A percentile compares a stretch with the other conserved stretches of the same genome.
These are phyloP conservation scores for Oryza brachyantha DNA, from an alignment of 176 grass and related monocot species.

Conservation along the genomic window DNA sequence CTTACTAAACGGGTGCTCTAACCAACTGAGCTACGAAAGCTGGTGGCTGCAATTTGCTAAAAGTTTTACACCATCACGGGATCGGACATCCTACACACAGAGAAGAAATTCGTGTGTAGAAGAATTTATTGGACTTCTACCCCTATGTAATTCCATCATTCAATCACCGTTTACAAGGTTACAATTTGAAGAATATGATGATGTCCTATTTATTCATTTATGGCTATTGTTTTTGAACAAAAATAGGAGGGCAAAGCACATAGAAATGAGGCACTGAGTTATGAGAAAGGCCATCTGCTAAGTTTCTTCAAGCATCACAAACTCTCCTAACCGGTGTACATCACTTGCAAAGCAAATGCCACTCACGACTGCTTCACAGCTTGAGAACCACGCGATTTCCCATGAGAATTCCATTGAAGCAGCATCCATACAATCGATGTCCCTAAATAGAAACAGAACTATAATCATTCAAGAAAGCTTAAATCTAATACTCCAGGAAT, in stretches of 20 bases:
- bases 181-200: too few species aligned
- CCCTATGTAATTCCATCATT: too few species aligned
- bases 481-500: not conserved
- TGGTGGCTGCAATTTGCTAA: too few species aligned
- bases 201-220: too few species aligned
- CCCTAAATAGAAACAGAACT: conserved; percentile 33
- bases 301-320: not conserved
- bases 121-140: too few species aligned
- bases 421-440: conserved; percentile 78
- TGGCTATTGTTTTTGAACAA: not conserved
- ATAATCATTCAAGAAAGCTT: not conserved
- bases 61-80: too few species aligned
- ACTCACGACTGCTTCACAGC: conserved; percentile 38
- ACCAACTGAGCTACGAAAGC: too few species aligned
- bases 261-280: not conserved
- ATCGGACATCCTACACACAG: too few species aligned
- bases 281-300: too few species aligned
- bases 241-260: not conserved
- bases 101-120: too few species aligned
- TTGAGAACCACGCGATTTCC: conserved; percentile 19
- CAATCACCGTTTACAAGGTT: too few species aligned
- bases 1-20: conserved; percentile 98
- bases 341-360: not conserved
- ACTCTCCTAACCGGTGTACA: not conserved
- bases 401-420: conserved; percentile 62